Evolutionary conservation across 23 red algal species (phyloP).

Genomic region (Gracilariopsis chorda): DNA sequence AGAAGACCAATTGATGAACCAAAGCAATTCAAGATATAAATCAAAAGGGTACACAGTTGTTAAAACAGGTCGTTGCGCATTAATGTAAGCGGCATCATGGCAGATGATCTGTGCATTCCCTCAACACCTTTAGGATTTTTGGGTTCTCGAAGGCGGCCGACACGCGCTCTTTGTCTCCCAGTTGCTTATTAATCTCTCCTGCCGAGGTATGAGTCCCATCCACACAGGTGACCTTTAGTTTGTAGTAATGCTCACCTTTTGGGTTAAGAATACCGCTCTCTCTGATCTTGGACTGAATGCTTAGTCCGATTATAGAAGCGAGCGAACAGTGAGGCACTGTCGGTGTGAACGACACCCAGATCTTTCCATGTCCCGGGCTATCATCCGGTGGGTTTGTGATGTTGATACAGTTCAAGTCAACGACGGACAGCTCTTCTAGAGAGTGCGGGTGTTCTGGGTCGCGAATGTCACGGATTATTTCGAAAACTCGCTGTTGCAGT

Average conservation of each 20-base stretch:
- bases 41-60: no score
- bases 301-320: slow-evolving; percentile 93
- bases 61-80: no score
- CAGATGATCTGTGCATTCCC: slow-evolving; percentile 65
- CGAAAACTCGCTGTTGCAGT: slow-evolving; percentile 41
- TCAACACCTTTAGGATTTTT: slow-evolving; percentile 60
- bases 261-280: slow-evolving; percentile 38
- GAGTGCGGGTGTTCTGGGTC: slow-evolving; percentile 98
- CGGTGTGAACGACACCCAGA: slow-evolving; percentile 80
- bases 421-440: slow-evolving; percentile 91
- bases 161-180: slow-evolving; percentile 93
- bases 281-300: slow-evolving; percentile 61
- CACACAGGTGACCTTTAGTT: slow-evolving; percentile 72
- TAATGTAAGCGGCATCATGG: no score
- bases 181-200: slow-evolving; percentile 89
- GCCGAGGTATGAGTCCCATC: slow-evolving; percentile 71
- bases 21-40: no score
- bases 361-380: slow-evolving; percentile 44
- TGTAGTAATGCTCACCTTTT: slow-evolving; percentile 48
- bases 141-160: slow-evolving; percentile 94
- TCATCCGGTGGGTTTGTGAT: slow-evolving; percentile 26
- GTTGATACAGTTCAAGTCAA: slow-evolving; percentile 54
- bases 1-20: slow-evolving; percentile 10
- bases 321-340: slow-evolving; percentile 96
- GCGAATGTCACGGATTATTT: slow-evolving; percentile 94